Evolutionary conservation across 1,284 basidiomycete genomes (phyloP).

Genomic region (Moesziomyces parantarcticus): DNA sequence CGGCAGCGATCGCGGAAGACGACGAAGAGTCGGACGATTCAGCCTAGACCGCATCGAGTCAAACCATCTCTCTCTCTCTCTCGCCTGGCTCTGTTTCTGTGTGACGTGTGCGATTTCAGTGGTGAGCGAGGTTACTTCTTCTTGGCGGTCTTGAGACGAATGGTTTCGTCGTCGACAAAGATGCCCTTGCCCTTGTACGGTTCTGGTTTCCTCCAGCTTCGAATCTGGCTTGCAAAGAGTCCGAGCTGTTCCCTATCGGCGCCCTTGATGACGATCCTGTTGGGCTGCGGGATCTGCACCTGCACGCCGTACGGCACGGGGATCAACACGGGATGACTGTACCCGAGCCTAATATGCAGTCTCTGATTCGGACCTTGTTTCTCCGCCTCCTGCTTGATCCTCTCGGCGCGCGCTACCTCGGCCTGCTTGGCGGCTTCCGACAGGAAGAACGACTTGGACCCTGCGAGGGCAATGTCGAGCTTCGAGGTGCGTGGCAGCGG

Average conservation of each 20-base stretch:
- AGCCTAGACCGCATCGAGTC: background rate
- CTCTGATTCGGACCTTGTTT: conserved; percentile 45
- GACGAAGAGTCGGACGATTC: conserved; percentile 6
- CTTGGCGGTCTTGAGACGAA: conserved; percentile 89
- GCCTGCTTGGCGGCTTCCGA: conserved; percentile 43
- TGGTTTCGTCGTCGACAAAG: conserved; percentile 87
- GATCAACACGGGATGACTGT: conserved; percentile 85
- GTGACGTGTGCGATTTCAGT: background rate
- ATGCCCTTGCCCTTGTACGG: conserved; percentile 91
- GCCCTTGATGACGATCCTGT: conserved; percentile 71
- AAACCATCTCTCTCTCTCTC: no score
- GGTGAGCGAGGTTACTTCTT: conserved; percentile 81
- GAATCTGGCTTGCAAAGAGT: conserved; percentile 86
- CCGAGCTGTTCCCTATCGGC: conserved; percentile 76
- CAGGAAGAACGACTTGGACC: conserved; percentile 44
- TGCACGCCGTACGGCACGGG: conserved; percentile 74
- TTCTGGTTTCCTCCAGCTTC: conserved; percentile 87
- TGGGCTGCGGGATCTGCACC: conserved; percentile 69
- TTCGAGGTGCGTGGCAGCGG: conserved; percentile 69
- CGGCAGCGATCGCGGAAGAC: conserved; percentile 14
- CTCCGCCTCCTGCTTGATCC: conserved; percentile 11
- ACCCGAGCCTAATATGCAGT: conserved; percentile 74
- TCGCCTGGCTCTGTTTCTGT: no score
- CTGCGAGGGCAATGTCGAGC: conserved; percentile 47
- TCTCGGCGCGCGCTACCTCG: conserved; percentile 33